Conservation (phyloP, 2,329 filamentous ascomycete species). For the Dothistroma septosporum region DNA sequence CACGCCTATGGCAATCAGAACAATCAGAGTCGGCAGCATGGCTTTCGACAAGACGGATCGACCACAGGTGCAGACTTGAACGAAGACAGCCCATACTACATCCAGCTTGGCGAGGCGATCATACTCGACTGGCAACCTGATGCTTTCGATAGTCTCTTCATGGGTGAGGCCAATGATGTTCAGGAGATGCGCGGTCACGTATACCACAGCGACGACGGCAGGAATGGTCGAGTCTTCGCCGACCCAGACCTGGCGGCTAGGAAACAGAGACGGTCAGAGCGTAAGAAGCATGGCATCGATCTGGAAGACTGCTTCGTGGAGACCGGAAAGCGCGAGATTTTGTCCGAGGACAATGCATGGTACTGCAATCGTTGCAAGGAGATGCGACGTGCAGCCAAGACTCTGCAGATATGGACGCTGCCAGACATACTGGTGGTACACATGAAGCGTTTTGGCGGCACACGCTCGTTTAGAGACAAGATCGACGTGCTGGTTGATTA, state of each 20-base stretch:
- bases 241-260: constrained; percentile 60
- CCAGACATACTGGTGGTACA: constrained; percentile 94
- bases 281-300: constrained; percentile 71
- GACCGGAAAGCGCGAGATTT: constrained; percentile 86
- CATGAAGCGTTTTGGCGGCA: constrained; percentile 89
- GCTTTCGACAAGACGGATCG: not conserved
- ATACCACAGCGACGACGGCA: constrained; percentile 51
- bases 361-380: constrained; percentile 96
- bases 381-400: constrained; percentile 86
- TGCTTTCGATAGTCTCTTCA: constrained; percentile 68
- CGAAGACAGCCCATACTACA: constrained; percentile 36
- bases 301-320: constrained; percentile 90
- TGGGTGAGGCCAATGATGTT: constrained; percentile 38
- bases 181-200: constrained; percentile 56
- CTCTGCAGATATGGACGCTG: constrained; percentile 93
- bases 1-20: constrained; percentile 8
- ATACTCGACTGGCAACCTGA: constrained; percentile 78
- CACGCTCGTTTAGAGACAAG: constrained; percentile 79
- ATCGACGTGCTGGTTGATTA: constrained; percentile 89
- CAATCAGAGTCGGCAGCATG: constrained; percentile 2
- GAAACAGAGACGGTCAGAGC: constrained; percentile 59
- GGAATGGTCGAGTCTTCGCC: constrained; percentile 51
- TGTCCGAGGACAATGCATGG: constrained; percentile 96
- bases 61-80: not conserved
- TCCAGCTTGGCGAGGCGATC: constrained; percentile 78